Base-by-base conservation (phyloP, 2,329 filamentous ascomycete genomes). In the Trichoderma atrobrunneum region DNA sequence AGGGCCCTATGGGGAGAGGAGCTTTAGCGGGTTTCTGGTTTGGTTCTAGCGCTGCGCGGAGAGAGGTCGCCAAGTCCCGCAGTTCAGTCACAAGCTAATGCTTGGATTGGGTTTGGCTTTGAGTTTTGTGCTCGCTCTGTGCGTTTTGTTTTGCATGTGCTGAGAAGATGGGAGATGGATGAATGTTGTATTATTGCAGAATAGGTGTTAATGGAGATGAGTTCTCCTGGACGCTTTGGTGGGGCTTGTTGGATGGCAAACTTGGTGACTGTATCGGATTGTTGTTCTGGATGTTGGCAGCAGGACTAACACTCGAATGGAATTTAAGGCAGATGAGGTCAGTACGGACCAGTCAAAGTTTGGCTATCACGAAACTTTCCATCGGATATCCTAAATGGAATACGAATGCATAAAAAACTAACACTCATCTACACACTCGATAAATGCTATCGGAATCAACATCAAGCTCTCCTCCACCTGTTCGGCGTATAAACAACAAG, bases 21-120 rank as follows among this genome's bases (percentile, higher is more conserved):
- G 16, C 18, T 43, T 34, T 70, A 60, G 67, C 28, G 56, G 34
- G 16, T 51, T 62, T 62, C 67, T 70, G 67, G 67, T 54, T 70
- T 70, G n/a, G 67, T 62, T 70, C 57, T 70, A 70, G 67, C 67
- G 67, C 28, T 28, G 57, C 67, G 67, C 28, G 67, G 67, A 70
- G 66, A 48, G 28, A 48, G 3, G 18, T 48, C 5, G 34, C 51
- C 36, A 62, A 54, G 43, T 70, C 57, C 56, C 67, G 65, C 56
- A 60, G 56, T 39, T 39, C 7, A 39, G 18, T 56, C 30, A 34
- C 30, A 48, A n/a, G 48, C 48, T 66, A 69, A 61, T 59, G 51
- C 16, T 34, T 60, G 65, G 43, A 16, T 32, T 39, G 12, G 11
- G 32, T 10, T 30, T 5, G 51, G 32, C 14, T 14, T 26, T 5